Evolutionary conservation across 1,139 yeast species (phyloP).

Genomic region (Pichia sp.): DNA sequence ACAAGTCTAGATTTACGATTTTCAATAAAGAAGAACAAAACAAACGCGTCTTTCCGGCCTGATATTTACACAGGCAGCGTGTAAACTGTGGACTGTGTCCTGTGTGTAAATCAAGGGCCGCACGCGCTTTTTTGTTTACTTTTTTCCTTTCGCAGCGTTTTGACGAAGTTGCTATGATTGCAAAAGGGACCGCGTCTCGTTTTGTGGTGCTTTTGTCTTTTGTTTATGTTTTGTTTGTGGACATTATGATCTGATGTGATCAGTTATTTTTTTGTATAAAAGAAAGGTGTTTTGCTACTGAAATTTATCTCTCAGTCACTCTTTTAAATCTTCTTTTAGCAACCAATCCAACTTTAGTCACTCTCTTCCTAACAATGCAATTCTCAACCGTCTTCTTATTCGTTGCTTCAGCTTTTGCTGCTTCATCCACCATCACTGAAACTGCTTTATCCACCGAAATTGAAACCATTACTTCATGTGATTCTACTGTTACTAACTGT

Average conservation of each 20-base stretch:
- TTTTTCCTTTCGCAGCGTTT: background rate
- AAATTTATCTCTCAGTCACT: too few relatives aligned
- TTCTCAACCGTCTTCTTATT: conserved; percentile 18
- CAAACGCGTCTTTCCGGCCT: background rate
- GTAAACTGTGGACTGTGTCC: background rate
- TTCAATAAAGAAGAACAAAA: too few relatives aligned
- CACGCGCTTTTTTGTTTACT: background rate
- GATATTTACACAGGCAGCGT: background rate
- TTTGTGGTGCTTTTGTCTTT: background rate
- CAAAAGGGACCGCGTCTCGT: background rate
- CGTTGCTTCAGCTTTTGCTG: conserved; percentile 19
- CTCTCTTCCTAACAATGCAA: conserved; percentile 19
- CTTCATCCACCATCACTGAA: conserved; percentile 13
- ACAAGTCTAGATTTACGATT: background rate
- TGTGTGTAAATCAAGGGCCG: background rate
- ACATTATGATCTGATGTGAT: background rate
- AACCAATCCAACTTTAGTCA: conserved; percentile 15
- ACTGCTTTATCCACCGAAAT: conserved; percentile 14
- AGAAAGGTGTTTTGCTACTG: background rate
- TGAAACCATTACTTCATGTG: conserved; percentile 22
- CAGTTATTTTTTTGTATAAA: background rate
- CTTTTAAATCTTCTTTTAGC: background rate
- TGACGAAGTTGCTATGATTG: background rate
- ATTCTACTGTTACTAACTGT: conserved; percentile 15
- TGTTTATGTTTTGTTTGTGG: background rate